Percentiles rank a stretch among this genome's conserved stretches.
phyloP scores from a whole-genome alignment of 306 rosid species.

The Dalbergia cochinchinensis region DNA sequence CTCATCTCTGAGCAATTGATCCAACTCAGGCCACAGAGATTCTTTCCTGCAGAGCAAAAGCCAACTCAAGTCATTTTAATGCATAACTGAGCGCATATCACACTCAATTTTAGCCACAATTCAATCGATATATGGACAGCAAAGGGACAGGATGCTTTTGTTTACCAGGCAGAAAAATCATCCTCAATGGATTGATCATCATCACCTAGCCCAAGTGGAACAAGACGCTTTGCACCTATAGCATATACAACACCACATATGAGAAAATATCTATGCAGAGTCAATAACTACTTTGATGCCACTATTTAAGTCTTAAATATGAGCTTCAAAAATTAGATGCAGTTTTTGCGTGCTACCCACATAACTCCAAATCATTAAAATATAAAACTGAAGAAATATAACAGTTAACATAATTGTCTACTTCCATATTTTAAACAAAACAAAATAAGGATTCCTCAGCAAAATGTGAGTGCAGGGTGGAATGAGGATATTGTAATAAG shows the following conservation, averaged over 20 bases:
- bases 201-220: slow-evolving; percentile 81
- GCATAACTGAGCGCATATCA: slow-evolving; percentile 11
- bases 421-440: slow-evolving; percentile 5
- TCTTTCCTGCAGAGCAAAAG: slow-evolving; percentile 71
- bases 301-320: slow-evolving; percentile 23
- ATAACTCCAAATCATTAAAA: slow-evolving; percentile 29
- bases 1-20: slow-evolving; percentile 73
- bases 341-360: slow-evolving; percentile 26
- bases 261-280: slow-evolving; percentile 28
- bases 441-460: slow-evolving; percentile 19
- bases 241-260: slow-evolving; percentile 34
- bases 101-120: slow-evolving; percentile 7
- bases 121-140: slow-evolving; percentile 15
- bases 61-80: slow-evolving; percentile 15
- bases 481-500: slow-evolving; percentile 9
- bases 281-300: slow-evolving; percentile 16
- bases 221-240: slow-evolving; percentile 78
- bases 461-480: slow-evolving; percentile 11
- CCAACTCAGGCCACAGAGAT: slow-evolving; percentile 85
- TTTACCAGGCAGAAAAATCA: slow-evolving; percentile 86
- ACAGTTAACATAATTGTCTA: neutral
- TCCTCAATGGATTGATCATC: slow-evolving; percentile 94
- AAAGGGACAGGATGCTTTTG: slow-evolving; percentile 10
- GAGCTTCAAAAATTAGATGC: slow-evolving; percentile 7
- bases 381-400: slow-evolving; percentile 10